These are phyloP conservation scores for Pythium rhizo-oryzae DNA, from an alignment of 352 stramenopile species.

Conservation along the genomic window DNA sequence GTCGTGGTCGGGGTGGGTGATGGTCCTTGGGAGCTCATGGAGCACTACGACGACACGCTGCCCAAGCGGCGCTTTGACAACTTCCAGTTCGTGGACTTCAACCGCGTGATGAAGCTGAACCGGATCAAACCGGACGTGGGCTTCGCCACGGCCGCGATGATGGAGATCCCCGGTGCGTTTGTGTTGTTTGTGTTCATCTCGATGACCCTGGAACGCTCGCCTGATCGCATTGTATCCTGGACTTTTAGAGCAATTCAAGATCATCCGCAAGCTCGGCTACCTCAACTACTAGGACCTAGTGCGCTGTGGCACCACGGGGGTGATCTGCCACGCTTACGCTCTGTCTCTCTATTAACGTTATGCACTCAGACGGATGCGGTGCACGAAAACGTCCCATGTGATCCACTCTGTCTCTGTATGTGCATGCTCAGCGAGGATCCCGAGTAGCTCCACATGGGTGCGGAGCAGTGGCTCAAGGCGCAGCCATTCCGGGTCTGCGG, in stretches of 20 bases:
- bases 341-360: conserved; percentile 1
- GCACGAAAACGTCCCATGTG: conserved; percentile 28
- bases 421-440: background rate
- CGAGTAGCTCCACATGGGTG: background rate
- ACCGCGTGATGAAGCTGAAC: conserved; percentile 53
- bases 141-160: conserved; percentile 68
- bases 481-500: conserved; percentile 22
- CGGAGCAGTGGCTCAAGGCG: conserved; percentile 14
- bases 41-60: conserved; percentile 62
- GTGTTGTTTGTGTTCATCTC: background rate
- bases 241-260: conserved; percentile 48
- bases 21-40: conserved; percentile 75
- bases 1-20: conserved; percentile 78
- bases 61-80: conserved; percentile 71
- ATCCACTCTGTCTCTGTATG: conserved; percentile 8
- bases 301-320: background rate
- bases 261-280: conserved; percentile 49
- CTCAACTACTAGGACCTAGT: conserved; percentile 18
- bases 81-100: conserved; percentile 81
- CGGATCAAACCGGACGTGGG: conserved; percentile 51
- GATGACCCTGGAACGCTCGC: background rate
- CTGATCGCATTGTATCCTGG: background rate
- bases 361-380: conserved; percentile 19
- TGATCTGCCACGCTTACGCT: background rate
- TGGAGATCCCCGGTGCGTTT: conserved; percentile 57